These are phyloP conservation scores for Aspergillus brasiliensis DNA, from an alignment of 2,329 filamentous ascomycete species.

Conservation along the genomic window DNA sequence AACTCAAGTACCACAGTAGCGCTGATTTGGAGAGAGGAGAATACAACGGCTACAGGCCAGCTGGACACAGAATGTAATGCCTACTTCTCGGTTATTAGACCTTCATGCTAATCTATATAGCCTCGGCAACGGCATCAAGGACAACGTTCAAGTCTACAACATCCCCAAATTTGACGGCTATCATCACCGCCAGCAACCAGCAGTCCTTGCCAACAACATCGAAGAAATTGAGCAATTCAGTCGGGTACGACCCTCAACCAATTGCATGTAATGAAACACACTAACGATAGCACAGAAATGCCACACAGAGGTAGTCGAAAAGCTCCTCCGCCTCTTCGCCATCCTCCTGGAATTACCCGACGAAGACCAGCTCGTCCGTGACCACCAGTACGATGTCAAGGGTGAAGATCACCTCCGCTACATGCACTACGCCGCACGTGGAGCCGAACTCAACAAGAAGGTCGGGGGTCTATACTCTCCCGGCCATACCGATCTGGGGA, in stretches of 20 bases:
- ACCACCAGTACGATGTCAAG: conserved; percentile 61
- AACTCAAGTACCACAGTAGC: conserved; percentile 55
- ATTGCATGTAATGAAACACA: no score
- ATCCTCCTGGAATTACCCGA: conserved; percentile 62
- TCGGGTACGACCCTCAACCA: conserved; percentile 33
- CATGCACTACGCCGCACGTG: conserved; percentile 60
- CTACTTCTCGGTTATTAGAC: conserved; percentile 11
- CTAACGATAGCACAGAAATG: conserved; percentile 25
- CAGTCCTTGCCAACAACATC: conserved; percentile 52
- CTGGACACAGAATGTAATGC: conserved; percentile 45
- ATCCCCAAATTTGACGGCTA: conserved; percentile 59
- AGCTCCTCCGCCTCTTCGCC: conserved; percentile 61
- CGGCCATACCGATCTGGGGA: conserved; percentile 61
- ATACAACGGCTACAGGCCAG: conserved; percentile 60
- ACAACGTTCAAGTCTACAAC: conserved; percentile 64
- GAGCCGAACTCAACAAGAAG: conserved; percentile 50
- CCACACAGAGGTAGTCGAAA: conserved; percentile 36
- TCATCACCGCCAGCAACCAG: conserved; percentile 51
- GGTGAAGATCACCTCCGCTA: conserved; percentile 65
- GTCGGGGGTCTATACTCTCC: conserved; percentile 49
- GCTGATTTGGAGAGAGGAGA: conserved; percentile 54
- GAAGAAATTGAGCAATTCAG: conserved; percentile 60
- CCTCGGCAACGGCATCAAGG: conserved; percentile 47
- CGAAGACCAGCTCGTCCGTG: conserved; percentile 58
- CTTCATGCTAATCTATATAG: conserved; percentile 14